Evolutionary conservation across 2,329 filamentous ascomycete species (phyloP).

Genomic region (Mollisia scopiformis): DNA sequence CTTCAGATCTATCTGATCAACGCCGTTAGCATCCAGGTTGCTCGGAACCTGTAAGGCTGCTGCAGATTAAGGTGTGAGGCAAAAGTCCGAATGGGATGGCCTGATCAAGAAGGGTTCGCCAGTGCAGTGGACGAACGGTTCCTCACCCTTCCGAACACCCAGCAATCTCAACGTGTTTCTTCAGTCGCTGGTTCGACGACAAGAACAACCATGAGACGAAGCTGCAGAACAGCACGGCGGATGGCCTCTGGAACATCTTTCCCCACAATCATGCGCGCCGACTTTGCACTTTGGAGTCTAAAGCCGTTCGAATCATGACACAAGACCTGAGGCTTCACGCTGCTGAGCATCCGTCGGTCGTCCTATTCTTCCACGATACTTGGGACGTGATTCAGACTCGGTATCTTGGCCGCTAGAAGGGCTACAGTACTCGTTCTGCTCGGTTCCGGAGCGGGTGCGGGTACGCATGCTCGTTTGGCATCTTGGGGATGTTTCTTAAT

Average conservation of each 20-base stretch:
- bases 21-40: background rate
- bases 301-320: constrained; percentile 26
- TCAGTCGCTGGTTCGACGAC: constrained; percentile 11
- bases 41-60: constrained; percentile 4
- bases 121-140: constrained; percentile 15
- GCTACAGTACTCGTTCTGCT: background rate
- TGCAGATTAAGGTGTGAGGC: constrained; percentile 6
- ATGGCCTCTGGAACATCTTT: constrained; percentile 2
- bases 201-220: constrained; percentile 16
- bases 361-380: too few relatives aligned
- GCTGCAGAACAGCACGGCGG: constrained; percentile 5
- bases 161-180: constrained; percentile 25
- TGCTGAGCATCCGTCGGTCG: background rate
- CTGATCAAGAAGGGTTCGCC: background rate
- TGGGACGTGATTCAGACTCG: constrained; percentile 7
- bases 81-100: background rate
- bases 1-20: constrained; percentile 6
- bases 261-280: constrained; percentile 22
- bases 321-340: constrained; percentile 5
- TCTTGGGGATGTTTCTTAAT: background rate
- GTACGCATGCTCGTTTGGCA: background rate
- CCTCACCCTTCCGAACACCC: constrained; percentile 24
- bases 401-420: background rate
- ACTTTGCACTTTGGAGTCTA: constrained; percentile 14
- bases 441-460: background rate